Evolutionary conservation across 352 stramenopile genomes (phyloP).

Genomic region (Aphanomyces euteiches): DNA sequence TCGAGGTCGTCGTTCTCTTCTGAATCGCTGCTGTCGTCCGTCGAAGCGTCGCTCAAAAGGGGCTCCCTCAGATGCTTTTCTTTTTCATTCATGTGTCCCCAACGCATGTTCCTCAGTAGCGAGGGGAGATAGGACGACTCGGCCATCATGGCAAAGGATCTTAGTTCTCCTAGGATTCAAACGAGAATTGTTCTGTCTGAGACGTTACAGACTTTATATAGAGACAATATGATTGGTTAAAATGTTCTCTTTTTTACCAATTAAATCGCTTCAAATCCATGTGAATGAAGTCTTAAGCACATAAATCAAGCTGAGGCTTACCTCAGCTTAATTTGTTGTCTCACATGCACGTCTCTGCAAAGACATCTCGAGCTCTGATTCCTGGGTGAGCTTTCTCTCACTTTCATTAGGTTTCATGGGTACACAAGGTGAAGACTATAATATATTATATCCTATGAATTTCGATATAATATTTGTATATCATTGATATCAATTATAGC

Average conservation of each 20-base stretch:
- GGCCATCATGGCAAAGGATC: neutral
- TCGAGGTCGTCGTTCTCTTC: conserved; percentile 19
- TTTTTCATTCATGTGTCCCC: conserved; percentile 13
- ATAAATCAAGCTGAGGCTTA: neutral
- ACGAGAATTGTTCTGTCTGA: conserved; percentile 5
- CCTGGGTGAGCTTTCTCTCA: no score
- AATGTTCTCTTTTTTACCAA: neutral
- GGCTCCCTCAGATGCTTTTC: conserved; percentile 19
- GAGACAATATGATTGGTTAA: conserved; percentile 11
- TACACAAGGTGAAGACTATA: no score
- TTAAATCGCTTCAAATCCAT: neutral
- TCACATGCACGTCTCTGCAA: no score
- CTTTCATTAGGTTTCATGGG: no score
- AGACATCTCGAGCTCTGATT: no score
- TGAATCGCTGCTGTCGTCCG: conserved; percentile 20
- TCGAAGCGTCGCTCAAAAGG: conserved; percentile 7
- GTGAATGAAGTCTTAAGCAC: neutral
- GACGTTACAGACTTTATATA: conserved; percentile 9
- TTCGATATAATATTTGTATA: no score
- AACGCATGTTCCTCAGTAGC: conserved; percentile 15
- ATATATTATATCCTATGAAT: no score
- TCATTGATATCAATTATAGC: no score
- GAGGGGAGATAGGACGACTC: conserved; percentile 18
- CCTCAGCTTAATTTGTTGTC: no score
- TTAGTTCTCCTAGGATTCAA: neutral